phyloP scores from a whole-genome alignment of 306 rosid genomes.

The Alnus glutinosa region DNA sequence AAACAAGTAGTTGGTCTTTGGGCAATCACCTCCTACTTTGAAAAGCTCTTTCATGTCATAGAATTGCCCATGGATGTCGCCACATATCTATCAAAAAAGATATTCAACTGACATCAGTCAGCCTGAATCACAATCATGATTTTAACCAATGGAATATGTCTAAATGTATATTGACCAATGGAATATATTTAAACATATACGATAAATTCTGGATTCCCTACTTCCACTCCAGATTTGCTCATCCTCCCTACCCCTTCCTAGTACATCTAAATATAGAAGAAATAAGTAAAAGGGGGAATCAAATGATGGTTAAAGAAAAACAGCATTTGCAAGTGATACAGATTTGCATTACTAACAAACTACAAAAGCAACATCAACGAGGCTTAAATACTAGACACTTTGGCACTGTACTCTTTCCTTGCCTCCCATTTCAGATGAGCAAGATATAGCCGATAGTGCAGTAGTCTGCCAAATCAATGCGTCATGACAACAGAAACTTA shows the following conservation, averaged over 20 bases:
- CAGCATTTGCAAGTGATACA: background rate
- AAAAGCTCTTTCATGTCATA: conserved; percentile 99
- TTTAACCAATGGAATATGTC: background rate
- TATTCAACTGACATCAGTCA: conserved; percentile 15
- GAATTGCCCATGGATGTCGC: conserved; percentile 98
- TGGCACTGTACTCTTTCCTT: background rate
- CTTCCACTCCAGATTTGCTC: background rate
- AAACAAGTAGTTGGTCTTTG: conserved; percentile 90
- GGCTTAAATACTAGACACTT: background rate
- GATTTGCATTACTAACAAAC: background rate
- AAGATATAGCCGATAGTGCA: background rate
- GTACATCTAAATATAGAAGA: background rate
- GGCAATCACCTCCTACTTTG: conserved; percentile 99
- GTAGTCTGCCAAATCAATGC: background rate
- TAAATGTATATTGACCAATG: background rate
- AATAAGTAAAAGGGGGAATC: background rate
- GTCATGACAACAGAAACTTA: background rate
- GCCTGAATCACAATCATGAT: conserved; percentile 17
- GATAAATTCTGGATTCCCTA: background rate
- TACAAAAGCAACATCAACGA: background rate
- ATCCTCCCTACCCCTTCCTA: background rate
- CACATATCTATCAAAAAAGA: conserved; percentile 69
- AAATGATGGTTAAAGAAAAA: background rate
- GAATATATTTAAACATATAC: background rate
- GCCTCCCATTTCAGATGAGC: background rate